phyloP scores from a whole-genome alignment of 176 grass and related monocot species.

The Phoenix dactylifera region DNA sequence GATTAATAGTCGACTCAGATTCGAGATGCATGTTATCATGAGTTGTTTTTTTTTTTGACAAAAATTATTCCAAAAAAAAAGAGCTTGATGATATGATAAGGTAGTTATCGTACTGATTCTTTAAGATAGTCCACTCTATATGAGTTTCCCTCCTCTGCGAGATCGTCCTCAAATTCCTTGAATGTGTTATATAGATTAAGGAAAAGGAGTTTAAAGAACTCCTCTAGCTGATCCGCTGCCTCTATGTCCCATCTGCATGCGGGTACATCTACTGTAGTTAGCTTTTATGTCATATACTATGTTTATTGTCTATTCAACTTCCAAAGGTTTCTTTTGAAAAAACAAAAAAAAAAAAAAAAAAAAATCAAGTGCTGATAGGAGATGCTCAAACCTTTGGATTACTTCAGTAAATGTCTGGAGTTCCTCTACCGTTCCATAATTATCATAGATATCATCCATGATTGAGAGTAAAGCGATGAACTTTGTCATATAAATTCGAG shows the following conservation, averaged over 20 bases:
- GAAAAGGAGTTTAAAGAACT: slow-evolving; percentile 20
- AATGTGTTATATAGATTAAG: slow-evolving; percentile 14
- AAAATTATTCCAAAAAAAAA: too few relatives aligned
- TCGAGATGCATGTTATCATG: too few relatives aligned
- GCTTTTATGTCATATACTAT: not conserved
- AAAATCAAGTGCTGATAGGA: not conserved
- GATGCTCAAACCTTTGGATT: slow-evolving; percentile 24
- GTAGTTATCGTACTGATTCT: not conserved
- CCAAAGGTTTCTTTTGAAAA: too few relatives aligned
- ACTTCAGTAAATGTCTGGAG: slow-evolving; percentile 20
- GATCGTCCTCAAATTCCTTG: slow-evolving; percentile 22
- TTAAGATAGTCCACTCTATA: slow-evolving; percentile 16
- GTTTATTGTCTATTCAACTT: not conserved
- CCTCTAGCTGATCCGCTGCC: slow-evolving; percentile 5
- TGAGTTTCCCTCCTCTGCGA: slow-evolving; percentile 12
- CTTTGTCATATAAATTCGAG: slow-evolving; percentile 22
- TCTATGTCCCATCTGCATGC: slow-evolving; percentile 31
- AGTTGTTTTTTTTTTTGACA: too few relatives aligned
- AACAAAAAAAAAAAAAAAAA: too few relatives aligned
- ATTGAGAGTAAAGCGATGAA: not conserved
- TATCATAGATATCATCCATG: slow-evolving; percentile 48
- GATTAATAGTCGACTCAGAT: too few relatives aligned
- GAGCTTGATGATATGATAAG: too few relatives aligned
- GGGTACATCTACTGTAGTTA: not conserved
- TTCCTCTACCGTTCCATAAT: slow-evolving; percentile 34